Percentiles rank a stretch among this genome's conserved stretches.
These are phyloP conservation scores for Castanea mollissima DNA, from an alignment of 306 rosid species.

Conservation along the genomic window DNA sequence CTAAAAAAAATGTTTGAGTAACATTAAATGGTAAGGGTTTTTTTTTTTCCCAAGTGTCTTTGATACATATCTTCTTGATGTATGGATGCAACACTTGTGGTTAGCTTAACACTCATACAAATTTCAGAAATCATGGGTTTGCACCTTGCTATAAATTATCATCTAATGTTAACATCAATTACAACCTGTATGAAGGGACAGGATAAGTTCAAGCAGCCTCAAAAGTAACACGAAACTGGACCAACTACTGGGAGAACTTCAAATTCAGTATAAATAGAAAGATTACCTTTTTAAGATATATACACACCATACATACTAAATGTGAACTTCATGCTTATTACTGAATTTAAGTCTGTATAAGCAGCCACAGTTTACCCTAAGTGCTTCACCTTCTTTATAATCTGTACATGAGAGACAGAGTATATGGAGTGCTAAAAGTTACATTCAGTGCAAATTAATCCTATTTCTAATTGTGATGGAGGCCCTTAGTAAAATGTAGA, in stretches of 20 bases:
- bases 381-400: not conserved
- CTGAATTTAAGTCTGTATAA: conserved; percentile 4
- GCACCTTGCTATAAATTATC: not conserved
- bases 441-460: conserved; percentile 1
- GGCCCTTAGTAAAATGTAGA: too few relatives aligned
- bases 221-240: conserved; percentile 17
- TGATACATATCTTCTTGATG: not conserved
- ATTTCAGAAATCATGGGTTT: not conserved
- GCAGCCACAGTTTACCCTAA: not conserved
- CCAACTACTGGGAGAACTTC: conserved; percentile 1
- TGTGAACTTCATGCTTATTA: not conserved
- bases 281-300: conserved; percentile 6
- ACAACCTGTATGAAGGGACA: not conserved
- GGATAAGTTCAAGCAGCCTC: conserved; percentile 4
- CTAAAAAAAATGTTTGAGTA: not conserved
- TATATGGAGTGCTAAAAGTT: conserved; percentile 13
- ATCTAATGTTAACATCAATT: not conserved
- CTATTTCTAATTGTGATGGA: too few relatives aligned
- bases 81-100: not conserved
- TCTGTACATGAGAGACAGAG: conserved; percentile 13
- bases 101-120: not conserved
- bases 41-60: not conserved
- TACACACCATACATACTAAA: not conserved
- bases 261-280: conserved; percentile 19
- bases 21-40: not conserved